phyloP scores from a whole-genome alignment of 2,329 filamentous ascomycete species.

The Aspergillus fumigatus region DNA sequence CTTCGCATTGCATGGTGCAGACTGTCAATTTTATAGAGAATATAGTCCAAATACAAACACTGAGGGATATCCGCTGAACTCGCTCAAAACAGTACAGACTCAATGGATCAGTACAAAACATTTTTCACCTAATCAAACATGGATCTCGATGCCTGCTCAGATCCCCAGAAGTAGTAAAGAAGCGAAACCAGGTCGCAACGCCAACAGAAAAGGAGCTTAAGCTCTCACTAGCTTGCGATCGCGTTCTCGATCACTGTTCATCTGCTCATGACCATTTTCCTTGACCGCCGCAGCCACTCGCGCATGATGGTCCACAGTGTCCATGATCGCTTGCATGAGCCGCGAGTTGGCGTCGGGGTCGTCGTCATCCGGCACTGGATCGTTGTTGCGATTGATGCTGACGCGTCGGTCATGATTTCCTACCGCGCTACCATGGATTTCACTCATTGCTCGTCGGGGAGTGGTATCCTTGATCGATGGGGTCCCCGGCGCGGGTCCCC shows the following conservation, averaged over 20 bases:
- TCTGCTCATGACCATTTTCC: constrained; percentile 21
- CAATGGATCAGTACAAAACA: constrained; percentile 5
- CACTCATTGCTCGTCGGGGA: constrained; percentile 36
- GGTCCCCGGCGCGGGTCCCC: constrained; percentile 17
- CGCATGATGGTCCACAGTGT: constrained; percentile 38
- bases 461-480: constrained; percentile 23
- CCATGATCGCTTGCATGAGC: constrained; percentile 40
- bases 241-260: constrained; percentile 16
- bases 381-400: constrained; percentile 15
- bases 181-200: constrained; percentile 7
- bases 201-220: constrained; percentile 9
- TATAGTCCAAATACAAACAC: constrained; percentile 4
- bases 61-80: constrained; percentile 22
- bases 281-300: constrained; percentile 32
- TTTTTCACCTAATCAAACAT: constrained; percentile 2
- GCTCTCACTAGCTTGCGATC: constrained; percentile 27
- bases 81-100: constrained; percentile 16
- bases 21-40: constrained; percentile 3
- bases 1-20: not conserved
- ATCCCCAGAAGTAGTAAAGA: constrained; percentile 9
- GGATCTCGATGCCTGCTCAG: not conserved
- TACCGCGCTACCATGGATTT: constrained; percentile 26
- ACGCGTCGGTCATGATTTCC: constrained; percentile 16
- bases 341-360: constrained; percentile 38
- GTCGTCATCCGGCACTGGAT: constrained; percentile 25